Evolutionary conservation across 177 flowering plant species (phyloP), one percentile per base, ranked within the genome.

Genomic region (Telopea speciosissima): DNA sequence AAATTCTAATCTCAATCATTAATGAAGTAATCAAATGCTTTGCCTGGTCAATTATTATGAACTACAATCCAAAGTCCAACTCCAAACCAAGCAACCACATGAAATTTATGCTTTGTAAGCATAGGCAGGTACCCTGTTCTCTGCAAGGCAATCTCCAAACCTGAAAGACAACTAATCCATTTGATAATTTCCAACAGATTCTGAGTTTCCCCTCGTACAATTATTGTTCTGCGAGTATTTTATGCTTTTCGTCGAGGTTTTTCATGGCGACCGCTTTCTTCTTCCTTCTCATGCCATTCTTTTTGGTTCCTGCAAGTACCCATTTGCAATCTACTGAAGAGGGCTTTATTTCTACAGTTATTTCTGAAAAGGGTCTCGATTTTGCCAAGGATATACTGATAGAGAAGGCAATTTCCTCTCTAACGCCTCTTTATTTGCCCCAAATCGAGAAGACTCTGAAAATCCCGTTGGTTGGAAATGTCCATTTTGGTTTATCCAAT

Each of bases 401-500:
- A 24, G 36, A 81, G 36, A 68, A 86, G 69, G 92, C 87, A 1
- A 72, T 89, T 24, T 78, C 88, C 31, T 83, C 92, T 9, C 67
- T 88, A 31, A 76, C 81, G 26, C 86, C 92, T 2, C 87, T 91
- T 64, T 59, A 74, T 19, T 62, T 91, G 26, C 92, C 97, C 58
- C 40, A 56, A 13, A 82, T 89, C 16, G 67, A 83, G 45, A 84
- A 83, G 62, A 44, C 79, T 22, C n/a, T 73, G 24, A 83, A 74
- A 74, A 78, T 89, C 42, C 97, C 93, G 16, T 65, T 89, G 62
- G 16, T 89, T 64, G 97, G 97, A 0, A 79, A 68, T 54, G 87
- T 87, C 63, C 63, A 75, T 45, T 70, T 84, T 14, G 75, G 70
- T 10, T 71, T 89, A 0, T 85, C 91, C 1, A 86, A 88, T n/a